Evolutionary conservation across 371 early-diverging fungal genomes (phyloP).

Genomic region (Mucor saturninus): DNA sequence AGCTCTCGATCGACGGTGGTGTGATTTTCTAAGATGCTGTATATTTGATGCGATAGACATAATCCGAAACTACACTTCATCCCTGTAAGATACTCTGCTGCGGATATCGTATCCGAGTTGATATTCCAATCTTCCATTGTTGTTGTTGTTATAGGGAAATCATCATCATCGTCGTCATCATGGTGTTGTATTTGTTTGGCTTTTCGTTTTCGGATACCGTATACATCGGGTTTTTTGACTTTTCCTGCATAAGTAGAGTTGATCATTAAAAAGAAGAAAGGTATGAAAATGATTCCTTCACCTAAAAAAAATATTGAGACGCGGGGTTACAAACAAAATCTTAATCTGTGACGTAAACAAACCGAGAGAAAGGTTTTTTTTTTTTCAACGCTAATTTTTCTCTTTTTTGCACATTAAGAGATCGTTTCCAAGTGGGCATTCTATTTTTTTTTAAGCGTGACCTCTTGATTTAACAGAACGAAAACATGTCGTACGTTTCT

Average conservation of each 20-base stretch:
- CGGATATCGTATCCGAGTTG: conserved; percentile 35
- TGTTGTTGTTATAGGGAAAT: conserved; percentile 13
- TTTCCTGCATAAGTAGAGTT: neutral
- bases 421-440: no score
- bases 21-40: conserved; percentile 38
- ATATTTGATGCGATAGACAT: conserved; percentile 49
- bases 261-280: no score
- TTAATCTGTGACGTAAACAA: no score
- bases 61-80: conserved; percentile 9
- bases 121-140: neutral
- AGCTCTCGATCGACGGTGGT: conserved; percentile 45
- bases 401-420: neutral
- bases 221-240: conserved; percentile 35
- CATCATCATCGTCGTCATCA: conserved; percentile 21
- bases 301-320: no score
- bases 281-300: no score
- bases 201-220: conserved; percentile 21
- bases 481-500: conserved; percentile 27
- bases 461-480: neutral
- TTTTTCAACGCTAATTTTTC: neutral
- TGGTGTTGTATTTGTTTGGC: conserved; percentile 1
- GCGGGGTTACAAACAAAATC: no score
- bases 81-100: conserved; percentile 41
- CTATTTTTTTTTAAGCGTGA: neutral
- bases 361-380: no score